Evolutionary conservation across 768 basidiomycete genomes (phyloP).

Genomic region (Pisolithus tinctorius): DNA sequence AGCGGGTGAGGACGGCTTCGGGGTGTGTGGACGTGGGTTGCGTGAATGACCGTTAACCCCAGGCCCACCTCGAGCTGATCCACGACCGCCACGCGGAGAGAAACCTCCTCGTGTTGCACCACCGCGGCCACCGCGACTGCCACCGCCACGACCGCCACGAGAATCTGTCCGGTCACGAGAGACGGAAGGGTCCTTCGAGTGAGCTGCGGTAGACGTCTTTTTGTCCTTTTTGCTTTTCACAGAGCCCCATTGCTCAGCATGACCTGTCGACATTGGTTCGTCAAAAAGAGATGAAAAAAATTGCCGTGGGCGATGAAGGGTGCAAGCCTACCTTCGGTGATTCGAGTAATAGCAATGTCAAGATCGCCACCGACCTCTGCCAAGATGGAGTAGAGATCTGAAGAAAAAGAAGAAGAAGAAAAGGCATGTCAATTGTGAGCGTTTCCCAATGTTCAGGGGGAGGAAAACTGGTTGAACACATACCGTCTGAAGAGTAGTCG

Average conservation of each 20-base stretch:
- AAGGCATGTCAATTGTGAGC: constrained; percentile 6
- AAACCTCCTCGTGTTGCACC: constrained; percentile 19
- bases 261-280: constrained; percentile 40
- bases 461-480: constrained; percentile 4
- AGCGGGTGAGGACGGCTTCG: constrained; percentile 25
- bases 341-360: constrained; percentile 62
- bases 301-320: not conserved
- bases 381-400: constrained; percentile 65
- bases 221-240: constrained; percentile 87
- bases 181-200: constrained; percentile 40
- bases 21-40: constrained; percentile 17
- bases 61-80: constrained; percentile 32
- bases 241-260: constrained; percentile 74
- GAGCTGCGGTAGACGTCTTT: constrained; percentile 40
- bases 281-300: not conserved
- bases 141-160: constrained; percentile 52
- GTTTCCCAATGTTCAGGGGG: constrained; percentile 11
- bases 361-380: constrained; percentile 64
- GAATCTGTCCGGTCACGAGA: constrained; percentile 32
- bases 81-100: constrained; percentile 27
- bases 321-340: constrained; percentile 55
- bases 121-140: constrained; percentile 47
- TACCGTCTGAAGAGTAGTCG: constrained; percentile 63
- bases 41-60: constrained; percentile 28
- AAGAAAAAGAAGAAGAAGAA: constrained; percentile 7